Base-by-base conservation (phyloP, 129 eudicot genomes). In the Flaveria robusta region DNA sequence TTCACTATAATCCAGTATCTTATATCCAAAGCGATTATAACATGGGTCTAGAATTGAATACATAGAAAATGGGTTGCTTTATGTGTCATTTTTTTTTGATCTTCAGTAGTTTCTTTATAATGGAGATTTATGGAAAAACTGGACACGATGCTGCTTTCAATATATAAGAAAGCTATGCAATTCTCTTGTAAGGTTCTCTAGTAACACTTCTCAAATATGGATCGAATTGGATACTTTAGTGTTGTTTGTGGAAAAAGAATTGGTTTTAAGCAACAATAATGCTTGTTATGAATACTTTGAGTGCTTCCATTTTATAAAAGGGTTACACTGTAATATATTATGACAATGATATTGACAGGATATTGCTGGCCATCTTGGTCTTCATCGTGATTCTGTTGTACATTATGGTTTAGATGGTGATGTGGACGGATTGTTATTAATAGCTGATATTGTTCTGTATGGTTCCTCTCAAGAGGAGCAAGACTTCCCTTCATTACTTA, bases 391-490 rank as follows among this genome's bases (percentile, higher is more conserved):
- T 76, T 87, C 97, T 31, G 83, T 94, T 60, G 81, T 87, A 82
- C 98, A 94, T 70, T 86, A 86, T 78, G 91, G 96, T 59, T 78
- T 94, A 63, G 83, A 87, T 78, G 83, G 77, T 71, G 93, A 91
- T 73, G 97, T 89, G 63, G 86, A 89, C 65, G 90, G 86, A 64
- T 43, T 89, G 74, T 66, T 91, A 79, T 63, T 91, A 73, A 91
- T 87, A 85, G 82, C 93, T 43, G 98, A 94, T 78, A 87, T 94
- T 76, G 85, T 91, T 83, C 70, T 94, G 6, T 94, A 94, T 58
- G 97, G 84, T 81, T 89, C 98, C 46, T 89, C 96, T 59, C 97
- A 91, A 86, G 88, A 91, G 34, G 98, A 87, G 50, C 97, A 94
- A 82, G 90, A 89, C 9, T 94, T 94, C 76, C 98, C 98, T 76